Base-by-base conservation (phyloP, 352 stramenopile species). In the Pythium volutum region DNA sequence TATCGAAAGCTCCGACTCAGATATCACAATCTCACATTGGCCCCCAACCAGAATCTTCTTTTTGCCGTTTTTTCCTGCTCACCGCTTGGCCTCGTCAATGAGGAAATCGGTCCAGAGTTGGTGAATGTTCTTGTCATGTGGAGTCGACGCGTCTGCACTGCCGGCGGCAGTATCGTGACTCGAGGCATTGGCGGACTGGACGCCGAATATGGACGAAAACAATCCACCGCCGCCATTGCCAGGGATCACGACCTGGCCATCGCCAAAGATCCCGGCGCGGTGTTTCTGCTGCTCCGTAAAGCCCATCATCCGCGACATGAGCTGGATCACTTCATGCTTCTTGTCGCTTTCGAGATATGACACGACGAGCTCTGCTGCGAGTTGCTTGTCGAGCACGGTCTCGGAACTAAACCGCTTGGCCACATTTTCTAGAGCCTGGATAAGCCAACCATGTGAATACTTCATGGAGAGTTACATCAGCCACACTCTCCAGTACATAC, bases 231-330 rank as follows among this genome's bases (percentile, higher is more conserved):
- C 79, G 18, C 79, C 78, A 36, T 89, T 85, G 2, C 78, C 79
- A 55, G 84, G 63, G 22, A 85, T 67, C 1, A 75, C 57, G 23
- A 75, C 79, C 0, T 78, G 69, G 12, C 55, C 66, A 26, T 66
- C 64, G 14, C 33, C 33, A 18, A 52, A 34, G 11, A 92, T 66
- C 0, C 82, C 82, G 4, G 86, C 80, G 20, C 82, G 78, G 0
- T 73, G 71, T 53, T 89, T 88, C 45, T 92, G 76, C 2, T 92
- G 79, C 16, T 89, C 82, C 0, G 76, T 72, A 45, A 92, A 89
- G 2, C 74, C 71, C 82, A 92, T 88, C 67, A 92, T 90, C 9
- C 79, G 62, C 1, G 82, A 75, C 56, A 92, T 92, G 12, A 92
- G 64, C 51, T 84, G 73, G 22, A 90, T 62, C 31, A 92, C 73